phyloP scores from a whole-genome alignment of 345 rosid species.

The Hibiscus syriacus region DNA sequence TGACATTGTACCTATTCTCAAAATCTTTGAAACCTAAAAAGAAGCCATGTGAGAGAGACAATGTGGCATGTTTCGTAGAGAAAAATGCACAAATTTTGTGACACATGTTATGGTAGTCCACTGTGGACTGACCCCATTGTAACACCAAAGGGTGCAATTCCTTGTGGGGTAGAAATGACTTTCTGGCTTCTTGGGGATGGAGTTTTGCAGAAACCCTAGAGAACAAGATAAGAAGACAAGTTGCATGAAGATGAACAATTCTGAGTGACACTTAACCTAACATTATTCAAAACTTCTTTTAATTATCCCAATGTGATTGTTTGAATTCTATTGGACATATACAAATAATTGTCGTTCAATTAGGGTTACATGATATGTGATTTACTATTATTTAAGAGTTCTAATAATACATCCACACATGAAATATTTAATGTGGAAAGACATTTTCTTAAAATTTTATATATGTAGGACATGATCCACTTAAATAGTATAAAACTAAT shows the following conservation, averaged over 20 bases:
- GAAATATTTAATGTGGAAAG: too few relatives aligned
- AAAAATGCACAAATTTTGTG: conserved; percentile 9
- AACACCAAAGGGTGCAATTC: conserved; percentile 11
- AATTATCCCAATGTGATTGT: conserved; percentile 45
- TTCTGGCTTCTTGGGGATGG: conserved; percentile 31
- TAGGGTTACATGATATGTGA: background rate
- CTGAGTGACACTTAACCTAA: conserved; percentile 31
- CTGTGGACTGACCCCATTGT: conserved; percentile 5
- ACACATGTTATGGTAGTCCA: background rate
- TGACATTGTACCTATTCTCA: too few relatives aligned
- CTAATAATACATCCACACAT: too few relatives aligned
- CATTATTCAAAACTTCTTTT: conserved; percentile 18
- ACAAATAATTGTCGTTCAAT: conserved; percentile 18
- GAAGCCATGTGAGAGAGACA: background rate
- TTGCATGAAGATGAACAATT: conserved; percentile 20
- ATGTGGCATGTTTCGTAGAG: conserved; percentile 9
- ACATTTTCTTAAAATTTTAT: too few relatives aligned
- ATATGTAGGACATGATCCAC: too few relatives aligned
- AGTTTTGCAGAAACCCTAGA: conserved; percentile 30
- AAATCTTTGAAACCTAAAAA: background rate
- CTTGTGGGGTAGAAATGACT: conserved; percentile 3
- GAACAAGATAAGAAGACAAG: conserved; percentile 26
- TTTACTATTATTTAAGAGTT: background rate
- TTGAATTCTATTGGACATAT: conserved; percentile 27
- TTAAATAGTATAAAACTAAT: too few relatives aligned